Evolutionary conservation across 495 filamentous ascomycete species (phyloP), one percentile per base, ranked within the genome.

Genomic region (Choiromyces venosus): DNA sequence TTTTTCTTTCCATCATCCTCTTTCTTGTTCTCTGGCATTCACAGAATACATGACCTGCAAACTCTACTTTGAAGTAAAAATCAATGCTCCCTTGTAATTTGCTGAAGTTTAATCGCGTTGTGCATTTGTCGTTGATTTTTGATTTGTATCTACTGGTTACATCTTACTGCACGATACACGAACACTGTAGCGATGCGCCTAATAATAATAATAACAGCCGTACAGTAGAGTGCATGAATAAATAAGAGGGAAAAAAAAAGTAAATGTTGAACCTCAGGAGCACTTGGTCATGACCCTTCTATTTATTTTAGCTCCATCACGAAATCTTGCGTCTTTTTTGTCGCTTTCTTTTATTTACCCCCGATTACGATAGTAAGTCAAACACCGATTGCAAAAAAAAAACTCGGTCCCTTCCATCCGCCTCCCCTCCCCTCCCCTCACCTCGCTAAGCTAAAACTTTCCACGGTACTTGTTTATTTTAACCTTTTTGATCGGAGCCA

Each of bases 11-110:
- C 68, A 64, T 76, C 52, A 38, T 42, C 29, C 25, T 42, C 52
- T 76, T 64, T 44, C 52, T 71, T 69, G 67, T 72, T 72, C 67
- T 77, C 67, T 68, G 56, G 74, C 67, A 76, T 61, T 75, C 69
- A 29, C 52, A 56, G 52, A 56, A 77, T 76, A 77, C n/a, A 71
- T 38, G 74, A 52, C 72, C 69, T 52, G 39, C 65, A 38, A 64
- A 64, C 46, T 74, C 70, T 56, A 52, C 52, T 29, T 29, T 56
- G 9, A 29, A 29, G n/a, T 29, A 56, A 56, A n/a, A n/a, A n/a
- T n/a, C n/a, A n/a, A 29, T 56, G 52, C 9, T n/a, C 9, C n/a
- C 52, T 29, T 56, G 14, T 14, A 56, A 56, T 29, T 14, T 29
- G 52, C 14, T 56, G 52, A 56, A 14, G 1, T 56, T 29, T 29